Evolutionary conservation across 352 stramenopile genomes (phyloP).

Genomic region (Pythium aquatile): DNA sequence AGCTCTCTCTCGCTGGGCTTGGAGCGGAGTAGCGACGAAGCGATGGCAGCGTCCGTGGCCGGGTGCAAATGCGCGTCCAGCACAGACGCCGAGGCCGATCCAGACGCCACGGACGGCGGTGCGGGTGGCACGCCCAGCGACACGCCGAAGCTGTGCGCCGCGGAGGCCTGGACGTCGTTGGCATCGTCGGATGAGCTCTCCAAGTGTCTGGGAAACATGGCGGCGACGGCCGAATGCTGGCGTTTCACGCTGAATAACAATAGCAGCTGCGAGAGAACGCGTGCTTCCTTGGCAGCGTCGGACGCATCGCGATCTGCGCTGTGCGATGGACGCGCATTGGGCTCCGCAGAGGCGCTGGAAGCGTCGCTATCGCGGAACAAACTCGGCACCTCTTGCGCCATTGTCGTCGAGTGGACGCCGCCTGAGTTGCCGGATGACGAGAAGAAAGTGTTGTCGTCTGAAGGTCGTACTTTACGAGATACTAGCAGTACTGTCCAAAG

Average conservation of each 20-base stretch:
- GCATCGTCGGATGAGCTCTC: conserved; percentile 17
- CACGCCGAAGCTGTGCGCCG: neutral
- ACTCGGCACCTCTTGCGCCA: conserved; percentile 26
- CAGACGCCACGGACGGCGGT: conserved; percentile 7
- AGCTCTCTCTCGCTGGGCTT: conserved; percentile 33
- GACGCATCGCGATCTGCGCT: conserved; percentile 15
- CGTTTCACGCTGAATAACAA: conserved; percentile 39
- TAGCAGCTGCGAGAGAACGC: conserved; percentile 46
- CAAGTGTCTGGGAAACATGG: conserved; percentile 23
- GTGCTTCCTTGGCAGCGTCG: conserved; percentile 32
- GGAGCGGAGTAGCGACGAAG: conserved; percentile 24
- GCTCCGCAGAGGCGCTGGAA: conserved; percentile 7
- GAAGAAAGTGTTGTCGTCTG: neutral
- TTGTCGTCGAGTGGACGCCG: conserved; percentile 4
- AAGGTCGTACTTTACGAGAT: neutral
- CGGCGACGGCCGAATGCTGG: conserved; percentile 25
- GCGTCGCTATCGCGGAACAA: conserved; percentile 24
- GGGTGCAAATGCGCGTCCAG: conserved; percentile 19
- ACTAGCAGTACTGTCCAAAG: neutral
- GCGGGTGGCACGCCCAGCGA: neutral
- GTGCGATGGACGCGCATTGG: conserved; percentile 1
- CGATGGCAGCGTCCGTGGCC: conserved; percentile 19
- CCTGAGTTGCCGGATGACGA: neutral
- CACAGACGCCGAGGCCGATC: conserved; percentile 2
- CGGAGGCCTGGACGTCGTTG: neutral